Percentiles rank a stretch among this genome's conserved stretches.
phyloP scores from a whole-genome alignment of 164 flowering plant species.

The Chimonanthus praecox region DNA sequence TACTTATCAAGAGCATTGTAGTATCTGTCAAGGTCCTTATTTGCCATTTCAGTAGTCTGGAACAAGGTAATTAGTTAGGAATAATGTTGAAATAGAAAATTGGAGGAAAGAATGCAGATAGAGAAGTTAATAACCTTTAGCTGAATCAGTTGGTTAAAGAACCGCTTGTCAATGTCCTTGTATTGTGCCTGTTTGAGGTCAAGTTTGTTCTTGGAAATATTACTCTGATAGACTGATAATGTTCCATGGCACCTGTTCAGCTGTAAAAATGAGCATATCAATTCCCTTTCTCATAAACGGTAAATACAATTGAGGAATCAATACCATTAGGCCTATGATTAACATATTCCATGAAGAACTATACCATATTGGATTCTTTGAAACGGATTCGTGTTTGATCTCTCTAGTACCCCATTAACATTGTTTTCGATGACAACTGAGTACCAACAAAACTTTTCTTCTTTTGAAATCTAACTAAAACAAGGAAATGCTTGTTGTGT shows the following conservation, averaged over 20 bases:
- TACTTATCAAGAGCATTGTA: constrained; percentile 98
- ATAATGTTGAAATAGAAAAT: not conserved
- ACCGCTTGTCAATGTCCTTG: constrained; percentile 90
- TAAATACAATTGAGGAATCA: not conserved
- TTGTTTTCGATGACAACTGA: no score
- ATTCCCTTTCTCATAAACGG: not conserved
- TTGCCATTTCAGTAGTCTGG: constrained; percentile 99
- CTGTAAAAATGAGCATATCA: constrained; percentile 31
- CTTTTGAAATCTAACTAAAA: no score
- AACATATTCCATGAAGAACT: not conserved
- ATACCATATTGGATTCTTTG: no score
- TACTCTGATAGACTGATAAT: constrained; percentile 76
- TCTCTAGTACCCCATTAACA: no score
- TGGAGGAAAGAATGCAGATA: not conserved
- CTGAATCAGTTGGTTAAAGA: constrained; percentile 89
- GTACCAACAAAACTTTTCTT: no score
- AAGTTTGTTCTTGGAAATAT: constrained; percentile 60
- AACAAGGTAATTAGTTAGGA: constrained; percentile 6
- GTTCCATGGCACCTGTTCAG: constrained; percentile 75
- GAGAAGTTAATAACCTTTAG: constrained; percentile 55
- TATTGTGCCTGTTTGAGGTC: constrained; percentile 89
- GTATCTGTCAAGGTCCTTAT: constrained; percentile 96
- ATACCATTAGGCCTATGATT: not conserved
- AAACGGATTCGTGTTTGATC: no score
- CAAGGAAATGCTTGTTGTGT: no score